A percentile compares a stretch with the other conserved stretches of the same genome.
phyloP scores from a whole-genome alignment of 495 filamentous ascomycete genomes.

The Neurospora tetrasperma region DNA sequence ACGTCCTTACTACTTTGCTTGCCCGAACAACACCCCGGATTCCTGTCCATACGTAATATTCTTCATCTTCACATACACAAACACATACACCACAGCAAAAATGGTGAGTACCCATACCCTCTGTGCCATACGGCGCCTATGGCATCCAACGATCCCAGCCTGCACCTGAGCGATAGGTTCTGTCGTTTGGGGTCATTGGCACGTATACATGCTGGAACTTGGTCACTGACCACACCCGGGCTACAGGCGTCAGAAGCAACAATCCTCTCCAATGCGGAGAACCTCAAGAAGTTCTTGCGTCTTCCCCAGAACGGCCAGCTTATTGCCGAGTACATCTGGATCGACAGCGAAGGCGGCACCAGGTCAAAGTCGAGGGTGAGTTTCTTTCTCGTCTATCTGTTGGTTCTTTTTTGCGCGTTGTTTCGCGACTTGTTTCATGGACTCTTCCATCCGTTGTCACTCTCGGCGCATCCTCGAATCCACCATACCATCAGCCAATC shows the following conservation, averaged over 20 bases:
- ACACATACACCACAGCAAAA: background rate
- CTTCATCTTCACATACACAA: background rate
- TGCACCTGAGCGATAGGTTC: background rate
- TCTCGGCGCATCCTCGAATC: conserved; percentile 9
- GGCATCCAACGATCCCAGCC: background rate
- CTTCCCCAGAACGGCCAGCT: conserved; percentile 79
- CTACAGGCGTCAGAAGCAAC: conserved; percentile 5
- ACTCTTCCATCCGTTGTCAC: background rate
- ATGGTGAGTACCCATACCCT: conserved; percentile 3
- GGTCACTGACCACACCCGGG: background rate
- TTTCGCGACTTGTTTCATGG: conserved; percentile 19
- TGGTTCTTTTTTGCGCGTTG: conserved; percentile 11
- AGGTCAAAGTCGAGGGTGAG: conserved; percentile 91
- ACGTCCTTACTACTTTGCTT: conserved; percentile 1
- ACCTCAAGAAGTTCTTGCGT: conserved; percentile 76
- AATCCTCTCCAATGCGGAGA: conserved; percentile 10
- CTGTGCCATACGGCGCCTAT: background rate
- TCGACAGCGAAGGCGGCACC: conserved; percentile 66
- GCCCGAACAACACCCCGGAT: conserved; percentile 1
- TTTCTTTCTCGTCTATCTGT: conserved; percentile 12
- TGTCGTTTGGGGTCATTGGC: background rate
- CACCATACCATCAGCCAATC: background rate
- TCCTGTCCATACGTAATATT: conserved; percentile 3
- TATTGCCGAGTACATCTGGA: conserved; percentile 92
- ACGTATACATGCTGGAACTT: background rate